Evolutionary conservation across 2,329 filamentous ascomycete genomes (phyloP), one percentile per base, ranked within the genome.

Genomic region (Aspergillus sp.): DNA sequence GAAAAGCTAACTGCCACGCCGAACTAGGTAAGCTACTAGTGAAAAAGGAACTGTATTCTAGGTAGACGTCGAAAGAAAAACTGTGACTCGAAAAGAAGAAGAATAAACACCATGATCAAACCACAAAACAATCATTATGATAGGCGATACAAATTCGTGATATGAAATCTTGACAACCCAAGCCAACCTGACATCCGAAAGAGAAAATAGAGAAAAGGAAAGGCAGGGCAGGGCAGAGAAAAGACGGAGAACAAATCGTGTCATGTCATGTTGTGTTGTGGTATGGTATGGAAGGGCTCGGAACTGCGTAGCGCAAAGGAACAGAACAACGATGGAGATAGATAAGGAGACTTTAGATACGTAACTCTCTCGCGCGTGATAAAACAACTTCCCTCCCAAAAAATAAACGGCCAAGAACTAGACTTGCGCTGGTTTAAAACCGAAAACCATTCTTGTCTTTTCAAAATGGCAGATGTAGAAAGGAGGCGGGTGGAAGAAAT

Each of bases 121-220:
- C 39, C 53, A 42, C 50, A 62, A 62, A n/a, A 52, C 55, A 65
- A 65, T 67, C 65, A 65, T 67, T 67, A 42, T 42, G 36, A 42
- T 42, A 67, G 60, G 59, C 61, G 57, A 65, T 67, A 67, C 65
- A 67, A 66, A 66, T 65, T 66, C 61, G 59, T 64, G 58, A 63
- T 52, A 63, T 42, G 46, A 55, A 60, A 54, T 63, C 63, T 60
- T 59, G 59, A 49, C 52, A 59, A 59, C 60, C 59, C 36, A 7
- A 42, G 6, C 14, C 36, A n/a, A 42, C 36, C 36, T 54, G 61
- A 59, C 57, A 60, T 65, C 56, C 59, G 50, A 58, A 52, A 61
- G 55, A 39, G 29, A 42, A 53, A 18, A 20, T 39, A 49, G 55
- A 54, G 54, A 54, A 55, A 56, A 55, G 47, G 58, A 66, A 63